phyloP scores from a whole-genome alignment of 2,329 filamentous ascomycete genomes.

The Fusarium albosuccineum region DNA sequence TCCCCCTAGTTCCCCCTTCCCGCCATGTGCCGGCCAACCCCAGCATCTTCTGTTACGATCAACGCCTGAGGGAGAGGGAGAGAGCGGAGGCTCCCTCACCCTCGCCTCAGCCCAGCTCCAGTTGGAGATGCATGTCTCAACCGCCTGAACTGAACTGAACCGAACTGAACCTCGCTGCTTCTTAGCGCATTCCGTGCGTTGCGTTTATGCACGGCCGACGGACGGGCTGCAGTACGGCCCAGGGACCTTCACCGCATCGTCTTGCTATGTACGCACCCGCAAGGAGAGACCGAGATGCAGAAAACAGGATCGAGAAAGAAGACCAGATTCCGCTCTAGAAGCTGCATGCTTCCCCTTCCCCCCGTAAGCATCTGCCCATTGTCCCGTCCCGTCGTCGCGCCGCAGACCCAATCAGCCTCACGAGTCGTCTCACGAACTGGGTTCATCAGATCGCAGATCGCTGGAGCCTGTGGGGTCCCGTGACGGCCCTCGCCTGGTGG shows the following conservation, averaged over 20 bases:
- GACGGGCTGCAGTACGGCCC: background rate
- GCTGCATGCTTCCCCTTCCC: background rate
- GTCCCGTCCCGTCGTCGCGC: background rate
- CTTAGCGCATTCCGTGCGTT: constrained; percentile 4
- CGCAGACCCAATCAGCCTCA: background rate
- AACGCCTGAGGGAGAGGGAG: background rate
- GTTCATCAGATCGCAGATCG: constrained; percentile 37
- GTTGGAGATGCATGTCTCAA: constrained; percentile 10
- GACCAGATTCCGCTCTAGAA: background rate
- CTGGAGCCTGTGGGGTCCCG: constrained; percentile 22
- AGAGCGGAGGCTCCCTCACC: too few relatives aligned
- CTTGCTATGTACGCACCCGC: background rate
- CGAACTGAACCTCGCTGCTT: constrained; percentile 22
- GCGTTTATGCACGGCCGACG: constrained; percentile 11
- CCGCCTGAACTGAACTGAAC: background rate
- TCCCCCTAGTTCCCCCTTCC: background rate
- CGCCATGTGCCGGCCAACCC: background rate
- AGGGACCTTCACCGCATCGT: constrained; percentile 35
- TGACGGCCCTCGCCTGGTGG: constrained; percentile 25
- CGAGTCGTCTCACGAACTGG: constrained; percentile 1
- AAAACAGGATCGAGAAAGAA: background rate
- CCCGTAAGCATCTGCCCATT: constrained; percentile 19
- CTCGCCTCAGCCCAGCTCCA: constrained; percentile 9
- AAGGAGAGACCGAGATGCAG: constrained; percentile 9
- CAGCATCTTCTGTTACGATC: background rate